Conservation (phyloP, 2,329 filamentous ascomycete species). For the Alternaria sp. region DNA sequence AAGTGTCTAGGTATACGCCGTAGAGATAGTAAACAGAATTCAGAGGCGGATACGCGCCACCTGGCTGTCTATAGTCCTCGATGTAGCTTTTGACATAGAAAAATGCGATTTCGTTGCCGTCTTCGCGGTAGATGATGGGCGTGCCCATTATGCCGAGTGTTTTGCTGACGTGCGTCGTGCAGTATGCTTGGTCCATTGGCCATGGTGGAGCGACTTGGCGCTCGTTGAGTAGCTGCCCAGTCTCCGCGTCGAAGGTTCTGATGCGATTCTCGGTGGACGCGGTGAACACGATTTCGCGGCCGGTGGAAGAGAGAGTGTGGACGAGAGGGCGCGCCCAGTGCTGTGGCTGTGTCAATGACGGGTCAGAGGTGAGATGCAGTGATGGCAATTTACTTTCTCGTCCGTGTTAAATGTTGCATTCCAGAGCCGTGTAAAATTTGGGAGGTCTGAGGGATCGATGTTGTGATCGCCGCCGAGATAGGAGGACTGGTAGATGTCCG, state of each 20-base stretch:
- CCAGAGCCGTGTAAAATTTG: constrained; percentile 51
- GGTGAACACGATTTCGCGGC: constrained; percentile 25
- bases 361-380: neutral
- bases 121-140: constrained; percentile 24
- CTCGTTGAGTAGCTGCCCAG: constrained; percentile 20
- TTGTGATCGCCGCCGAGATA: constrained; percentile 48
- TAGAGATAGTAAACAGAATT: constrained; percentile 53
- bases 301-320: constrained; percentile 48
- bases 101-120: constrained; percentile 39
- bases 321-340: constrained; percentile 59
- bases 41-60: constrained; percentile 35
- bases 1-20: constrained; percentile 49
- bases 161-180: constrained; percentile 15
- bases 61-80: constrained; percentile 31
- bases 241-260: constrained; percentile 26
- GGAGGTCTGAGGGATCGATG: constrained; percentile 48
- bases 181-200: constrained; percentile 19
- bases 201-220: constrained; percentile 21
- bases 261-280: constrained; percentile 27
- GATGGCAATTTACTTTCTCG: constrained; percentile 36
- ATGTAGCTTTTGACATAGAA: constrained; percentile 39
- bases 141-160: constrained; percentile 32
- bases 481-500: constrained; percentile 23
- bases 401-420: constrained; percentile 39
- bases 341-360: constrained; percentile 2